These are phyloP conservation scores for Phanerochaete carnosa DNA, from an alignment of 768 basidiomycete genomes.

Conservation along the genomic window DNA sequence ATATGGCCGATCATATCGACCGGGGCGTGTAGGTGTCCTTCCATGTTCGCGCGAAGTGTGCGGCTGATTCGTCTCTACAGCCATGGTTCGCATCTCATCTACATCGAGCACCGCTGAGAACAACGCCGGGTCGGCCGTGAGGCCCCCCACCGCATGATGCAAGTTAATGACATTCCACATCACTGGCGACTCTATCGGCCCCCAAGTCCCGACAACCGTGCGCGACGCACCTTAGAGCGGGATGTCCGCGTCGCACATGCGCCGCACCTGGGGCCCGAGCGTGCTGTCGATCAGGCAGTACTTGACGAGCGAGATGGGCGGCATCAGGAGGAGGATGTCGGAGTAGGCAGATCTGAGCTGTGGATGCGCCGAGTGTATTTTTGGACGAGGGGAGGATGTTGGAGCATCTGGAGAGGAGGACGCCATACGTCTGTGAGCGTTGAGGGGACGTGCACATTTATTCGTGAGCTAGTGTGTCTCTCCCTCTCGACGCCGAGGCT, in stretches of 20 bases:
- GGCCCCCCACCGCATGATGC: constrained; percentile 66
- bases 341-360: constrained; percentile 67
- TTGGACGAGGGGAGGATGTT: background rate
- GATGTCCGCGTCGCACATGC: constrained; percentile 65
- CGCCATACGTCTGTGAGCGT: constrained; percentile 65
- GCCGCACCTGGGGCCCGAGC: constrained; percentile 66
- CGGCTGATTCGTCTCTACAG: too few relatives aligned
- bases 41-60: too few relatives aligned
- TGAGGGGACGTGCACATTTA: constrained; percentile 53
- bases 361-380: background rate
- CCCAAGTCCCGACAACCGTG: background rate
- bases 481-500: background rate
- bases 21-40: too few relatives aligned
- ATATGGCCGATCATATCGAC: too few relatives aligned
- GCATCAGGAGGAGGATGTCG: constrained; percentile 67
- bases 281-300: constrained; percentile 75
- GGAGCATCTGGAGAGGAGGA: constrained; percentile 55
- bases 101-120: too few relatives aligned
- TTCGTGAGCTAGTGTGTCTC: constrained; percentile 48
- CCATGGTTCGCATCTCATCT: too few relatives aligned
- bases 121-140: constrained; percentile 66
- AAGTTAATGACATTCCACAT: constrained; percentile 75
- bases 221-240: constrained; percentile 65
- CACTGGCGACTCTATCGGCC: too few relatives aligned
- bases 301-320: constrained; percentile 58